Evolutionary conservation across 1,284 basidiomycete genomes (phyloP), one percentile per base, ranked within the genome.

Genomic region (Sporisorium reilianum): DNA sequence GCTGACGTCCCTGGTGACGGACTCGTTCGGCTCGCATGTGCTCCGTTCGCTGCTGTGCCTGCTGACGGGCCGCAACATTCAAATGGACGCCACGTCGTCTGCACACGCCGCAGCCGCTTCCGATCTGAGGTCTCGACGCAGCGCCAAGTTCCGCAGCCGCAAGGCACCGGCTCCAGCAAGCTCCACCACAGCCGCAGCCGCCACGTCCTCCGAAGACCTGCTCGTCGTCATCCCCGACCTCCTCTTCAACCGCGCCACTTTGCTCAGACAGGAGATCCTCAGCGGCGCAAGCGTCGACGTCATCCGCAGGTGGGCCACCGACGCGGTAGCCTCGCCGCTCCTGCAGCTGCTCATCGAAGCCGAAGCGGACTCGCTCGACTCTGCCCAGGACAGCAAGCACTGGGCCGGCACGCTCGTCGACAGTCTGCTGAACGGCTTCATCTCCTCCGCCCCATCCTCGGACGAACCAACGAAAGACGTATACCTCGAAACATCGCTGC

Each of bases 401-500:
- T 67, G 62, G 61, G 34, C 49, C 10, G 67, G 66, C 28, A 74
- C 75, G 1, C 48, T 82, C 3, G 54, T 76, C 20, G 77, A 83
- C 30, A 54, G 50, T 10, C 52, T 81, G 10, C 58, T 84, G 4
- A 77, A 76, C 25, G 74, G 70, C 14, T 67, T 77, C 25, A 48
- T 80, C 40, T 61, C 68, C 18, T 57, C 55, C 1, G 2, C 41
- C 10, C 38, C 25, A 16, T 56, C 36, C 22, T 50, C n/a, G 14
- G 38, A 59, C 8, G 55, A 45, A 14, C 12, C 53, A n/a, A 51
- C 72, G 20, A 73, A 58, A 36, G 78, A 80, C 57, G 32, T 63
- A 11, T 72, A 80, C 55, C 66, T 84, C 52, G 83, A 84, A 45
- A 66, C 82, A 0, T 61, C 78, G 1, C 61, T 84, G 8, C 78